Conservation (phyloP, 805 yeast species). For the Pichia sporocuriosa region DNA sequence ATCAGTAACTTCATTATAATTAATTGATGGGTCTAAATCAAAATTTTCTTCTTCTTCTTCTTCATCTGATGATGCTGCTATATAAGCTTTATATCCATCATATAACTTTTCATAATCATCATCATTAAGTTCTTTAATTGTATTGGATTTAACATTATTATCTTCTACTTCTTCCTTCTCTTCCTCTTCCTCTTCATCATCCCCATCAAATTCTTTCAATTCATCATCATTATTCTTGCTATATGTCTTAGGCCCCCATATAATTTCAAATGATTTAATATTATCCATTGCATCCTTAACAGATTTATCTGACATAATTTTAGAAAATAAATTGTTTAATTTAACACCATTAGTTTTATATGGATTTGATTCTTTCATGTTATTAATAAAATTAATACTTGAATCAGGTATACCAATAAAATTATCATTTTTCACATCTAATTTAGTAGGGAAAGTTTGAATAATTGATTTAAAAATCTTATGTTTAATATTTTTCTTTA, state of each 20-base stretch:
- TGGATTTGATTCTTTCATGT: constrained; percentile 29
- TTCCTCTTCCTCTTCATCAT: constrained; percentile 5
- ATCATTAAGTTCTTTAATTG: constrained; percentile 14
- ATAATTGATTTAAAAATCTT: constrained; percentile 18
- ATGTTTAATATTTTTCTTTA: constrained; percentile 12
- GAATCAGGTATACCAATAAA: constrained; percentile 2
- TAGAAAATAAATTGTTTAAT: constrained; percentile 42
- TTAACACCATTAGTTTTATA: constrained; percentile 35
- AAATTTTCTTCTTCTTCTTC: constrained; percentile 30
- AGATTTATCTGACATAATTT: constrained; percentile 38
- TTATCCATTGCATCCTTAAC: constrained; percentile 6
- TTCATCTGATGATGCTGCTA: constrained; percentile 40
- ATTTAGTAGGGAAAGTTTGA: constrained; percentile 10
- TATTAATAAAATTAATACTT: constrained; percentile 25
- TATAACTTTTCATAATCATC: constrained; percentile 18
- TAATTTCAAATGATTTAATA: constrained; percentile 7
- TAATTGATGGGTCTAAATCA: constrained; percentile 29
- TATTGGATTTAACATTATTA: constrained; percentile 12
- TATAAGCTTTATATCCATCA: constrained; percentile 25
- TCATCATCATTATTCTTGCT: constrained; percentile 17
- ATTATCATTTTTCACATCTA: constrained; percentile 9
- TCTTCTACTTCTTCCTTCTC: constrained; percentile 7
- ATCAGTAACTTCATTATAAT: constrained; percentile 60
- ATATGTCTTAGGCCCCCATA: constrained; percentile 15
- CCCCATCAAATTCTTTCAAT: constrained; percentile 13